Evolutionary conservation across 345 rosid genomes (phyloP).

Genomic region (Moricandia arvensis): DNA sequence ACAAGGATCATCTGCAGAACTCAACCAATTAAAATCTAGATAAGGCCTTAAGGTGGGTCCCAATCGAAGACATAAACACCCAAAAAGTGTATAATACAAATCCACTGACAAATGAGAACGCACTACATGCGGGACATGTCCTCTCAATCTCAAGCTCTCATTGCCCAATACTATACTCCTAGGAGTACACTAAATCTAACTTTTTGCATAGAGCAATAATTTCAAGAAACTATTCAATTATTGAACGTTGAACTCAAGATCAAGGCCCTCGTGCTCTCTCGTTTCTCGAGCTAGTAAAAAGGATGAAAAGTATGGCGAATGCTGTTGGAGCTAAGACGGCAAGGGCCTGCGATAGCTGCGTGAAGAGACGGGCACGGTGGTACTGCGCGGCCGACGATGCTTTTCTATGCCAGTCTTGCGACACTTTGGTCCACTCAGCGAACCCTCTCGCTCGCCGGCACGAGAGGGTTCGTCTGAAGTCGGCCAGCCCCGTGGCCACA

Average conservation of each 20-base stretch:
- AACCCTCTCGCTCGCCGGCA: slow-evolving; percentile 86
- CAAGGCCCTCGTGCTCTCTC: slow-evolving; percentile 18
- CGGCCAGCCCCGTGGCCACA: neutral
- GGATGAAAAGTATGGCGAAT: slow-evolving; percentile 52
- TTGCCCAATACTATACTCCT: slow-evolving; percentile 6
- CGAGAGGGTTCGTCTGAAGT: slow-evolving; percentile 75
- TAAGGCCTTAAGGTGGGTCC: slow-evolving; percentile 58
- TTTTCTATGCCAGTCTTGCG: slow-evolving; percentile 89
- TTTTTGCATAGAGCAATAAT: neutral
- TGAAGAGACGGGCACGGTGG: slow-evolving; percentile 81
- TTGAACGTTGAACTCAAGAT: slow-evolving; percentile 5
- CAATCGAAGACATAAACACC: slow-evolving; percentile 37
- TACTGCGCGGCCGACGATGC: slow-evolving; percentile 98
- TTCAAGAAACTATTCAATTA: neutral
- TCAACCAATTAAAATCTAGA: slow-evolving; percentile 63
- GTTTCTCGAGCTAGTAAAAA: neutral
- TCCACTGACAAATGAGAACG: slow-evolving; percentile 29
- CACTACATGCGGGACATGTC: slow-evolving; percentile 2
- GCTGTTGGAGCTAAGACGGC: slow-evolving; percentile 84
- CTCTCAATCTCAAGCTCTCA: slow-evolving; percentile 3
- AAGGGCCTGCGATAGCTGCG: slow-evolving; percentile 87
- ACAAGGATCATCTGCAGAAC: slow-evolving; percentile 44
- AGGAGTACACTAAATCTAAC: neutral
- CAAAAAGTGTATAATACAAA: slow-evolving; percentile 28
- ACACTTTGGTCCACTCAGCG: slow-evolving; percentile 81